Conservation (phyloP, 2,329 filamentous ascomycete species). For the Calonectria leucothoes region DNA sequence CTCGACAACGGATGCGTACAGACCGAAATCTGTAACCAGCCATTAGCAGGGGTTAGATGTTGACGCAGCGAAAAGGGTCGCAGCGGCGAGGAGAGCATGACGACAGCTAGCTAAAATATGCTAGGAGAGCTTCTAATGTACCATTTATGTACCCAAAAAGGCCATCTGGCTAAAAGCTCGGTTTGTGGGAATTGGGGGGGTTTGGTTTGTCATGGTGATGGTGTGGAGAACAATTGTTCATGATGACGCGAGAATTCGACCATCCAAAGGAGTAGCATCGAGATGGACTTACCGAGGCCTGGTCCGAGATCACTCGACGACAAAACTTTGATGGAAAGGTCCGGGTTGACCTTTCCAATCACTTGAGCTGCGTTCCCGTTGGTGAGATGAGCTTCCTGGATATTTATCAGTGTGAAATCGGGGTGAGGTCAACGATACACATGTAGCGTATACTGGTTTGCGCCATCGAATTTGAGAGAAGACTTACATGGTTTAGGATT, state of each 20-base stretch:
- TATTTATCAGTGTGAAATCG: conserved; percentile 20
- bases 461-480: background rate
- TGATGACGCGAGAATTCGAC: conserved; percentile 34
- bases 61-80: background rate
- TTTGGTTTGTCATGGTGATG: too few relatives aligned
- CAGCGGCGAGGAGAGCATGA: background rate
- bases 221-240: background rate
- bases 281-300: conserved; percentile 68
- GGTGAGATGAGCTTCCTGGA: conserved; percentile 76
- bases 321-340: conserved; percentile 78
- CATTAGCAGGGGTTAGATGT: background rate
- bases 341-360: conserved; percentile 82
- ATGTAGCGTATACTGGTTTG: background rate
- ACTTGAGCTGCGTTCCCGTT: conserved; percentile 79
- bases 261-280: background rate
- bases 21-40: conserved; percentile 73
- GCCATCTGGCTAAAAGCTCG: background rate
- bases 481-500: conserved; percentile 76
- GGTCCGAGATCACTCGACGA: conserved; percentile 76
- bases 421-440: background rate
- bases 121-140: too few relatives aligned
- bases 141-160: too few relatives aligned
- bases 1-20: conserved; percentile 84
- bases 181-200: background rate
- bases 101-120: background rate